Base-by-base conservation (phyloP, 2,329 filamentous ascomycete genomes). In the Nothophaeocryptopus gaeumannii region DNA sequence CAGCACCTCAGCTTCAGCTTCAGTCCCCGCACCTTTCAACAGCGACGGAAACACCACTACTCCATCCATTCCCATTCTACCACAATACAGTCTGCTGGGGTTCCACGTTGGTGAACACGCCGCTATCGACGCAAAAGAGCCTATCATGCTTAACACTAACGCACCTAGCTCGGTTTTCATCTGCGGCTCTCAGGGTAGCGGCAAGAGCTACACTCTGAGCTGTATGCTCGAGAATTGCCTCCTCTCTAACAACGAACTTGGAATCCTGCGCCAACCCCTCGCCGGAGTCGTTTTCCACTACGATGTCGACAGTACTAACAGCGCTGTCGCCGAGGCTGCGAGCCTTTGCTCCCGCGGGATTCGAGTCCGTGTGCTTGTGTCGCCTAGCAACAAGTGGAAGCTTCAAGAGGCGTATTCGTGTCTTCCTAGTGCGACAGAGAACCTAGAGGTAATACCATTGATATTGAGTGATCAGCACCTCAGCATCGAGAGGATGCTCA, bases 161-260 rank as follows among this genome's bases (percentile, higher is more conserved):
- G 70, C 74, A 0, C 81, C 82, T 0, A 80, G 74, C 56, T 83
- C 80, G 0, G 71, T 75, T 0, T 85, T 85, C 61, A 79, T 85
- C 13, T 85, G 82, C 52, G 82, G 82, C 1, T 78, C 78, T 1
- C 81, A 85, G 58, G 82, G 54, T 11, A 54, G 48, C 36, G 82
- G 82, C 0, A 85, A 85, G 58, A 80, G 76, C 15, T 79, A 85
- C 50, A 83, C 81, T 0, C 68, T 83, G 2, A 77, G 79, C 0
- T 81, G 77, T 56, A 68, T 85, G 40, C 68, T 84, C 0, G 80
- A 86, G 59, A 82, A 80, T 54, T 83, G 77, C 33, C 67, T 86
- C 0, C 66, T 81, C 1, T 58, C 64, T 0, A 77, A 63, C 5
- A 45, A 71, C 0, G 58, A 64, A 2, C 61, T 76, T 1, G 77